These are phyloP conservation scores for Blastocystis sp. DNA, from an alignment of 352 stramenopile genomes.

Conservation along the genomic window DNA sequence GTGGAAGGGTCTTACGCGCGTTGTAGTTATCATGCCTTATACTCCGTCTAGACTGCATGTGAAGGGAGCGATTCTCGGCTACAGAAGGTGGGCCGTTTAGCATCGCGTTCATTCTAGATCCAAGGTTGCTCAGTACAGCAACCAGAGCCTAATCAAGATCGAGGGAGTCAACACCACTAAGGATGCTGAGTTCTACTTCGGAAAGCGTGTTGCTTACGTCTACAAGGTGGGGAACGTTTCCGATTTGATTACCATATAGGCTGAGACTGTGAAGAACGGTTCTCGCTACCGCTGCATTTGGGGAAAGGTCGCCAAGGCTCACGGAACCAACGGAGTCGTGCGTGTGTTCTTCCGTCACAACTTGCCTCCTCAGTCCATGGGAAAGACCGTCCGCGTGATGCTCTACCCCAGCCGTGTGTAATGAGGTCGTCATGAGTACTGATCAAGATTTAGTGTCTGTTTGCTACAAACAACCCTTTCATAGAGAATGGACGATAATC, in stretches of 20 bases:
- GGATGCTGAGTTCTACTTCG: conserved; percentile 95
- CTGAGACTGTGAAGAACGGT: conserved; percentile 79
- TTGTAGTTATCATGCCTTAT: conserved; percentile 48
- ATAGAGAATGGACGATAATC: conserved; percentile 50
- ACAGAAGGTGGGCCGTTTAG: conserved; percentile 76
- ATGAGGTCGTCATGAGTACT: conserved; percentile 57
- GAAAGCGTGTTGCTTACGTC: conserved; percentile 96
- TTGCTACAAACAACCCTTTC: conserved; percentile 32
- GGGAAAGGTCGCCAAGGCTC: conserved; percentile 88
- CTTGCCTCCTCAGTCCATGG: conserved; percentile 87
- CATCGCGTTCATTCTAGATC: neutral
- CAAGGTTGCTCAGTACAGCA: conserved; percentile 84
- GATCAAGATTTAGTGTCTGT: conserved; percentile 59
- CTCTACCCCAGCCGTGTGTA: conserved; percentile 97
- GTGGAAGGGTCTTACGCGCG: neutral
- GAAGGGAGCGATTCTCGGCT: conserved; percentile 94
- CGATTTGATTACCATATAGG: conserved; percentile 14
- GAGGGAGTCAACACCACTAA: conserved; percentile 92
- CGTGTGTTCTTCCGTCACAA: conserved; percentile 92
- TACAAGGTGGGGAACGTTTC: conserved; percentile 77
- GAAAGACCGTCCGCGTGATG: conserved; percentile 91
- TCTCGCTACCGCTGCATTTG: conserved; percentile 85
- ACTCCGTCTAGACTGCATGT: conserved; percentile 89
- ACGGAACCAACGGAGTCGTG: conserved; percentile 95
- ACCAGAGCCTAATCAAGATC: conserved; percentile 97